Evolutionary conservation across 306 rosid genomes (phyloP).

Genomic region (Prunus persica): Prunus_persica_NCBIv2 NC_034016.1:16875501-16876000

Average conservation of each 20-base stretch:
- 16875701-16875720: conserved; percentile 84
- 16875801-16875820: conserved; percentile 96
- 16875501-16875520: background rate
- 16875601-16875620: conserved; percentile 97
- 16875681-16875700: conserved; percentile 90
- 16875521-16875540: background rate
- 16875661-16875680: conserved; percentile 89
- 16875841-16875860: conserved; percentile 71
- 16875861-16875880: conserved; percentile 87
- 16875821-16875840: conserved; percentile 84
- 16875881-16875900: conserved; percentile 98
- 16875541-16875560: conserved; percentile 5
- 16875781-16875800: conserved; percentile 99
- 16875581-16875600: conserved; percentile 50
- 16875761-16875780: conserved; percentile 97
- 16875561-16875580: conserved; percentile 5
- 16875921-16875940: conserved; percentile 95
- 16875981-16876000: conserved; percentile 83
- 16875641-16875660: conserved; percentile 94
- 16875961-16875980: conserved; percentile 79
- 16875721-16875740: conserved; percentile 88
- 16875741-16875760: conserved; percentile 85
- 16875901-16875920: conserved; percentile 78
- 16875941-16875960: conserved; percentile 76
- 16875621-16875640: conserved; percentile 94